phyloP scores from a whole-genome alignment of 1,139 yeast species.

The Hansenula sp. region DNA sequence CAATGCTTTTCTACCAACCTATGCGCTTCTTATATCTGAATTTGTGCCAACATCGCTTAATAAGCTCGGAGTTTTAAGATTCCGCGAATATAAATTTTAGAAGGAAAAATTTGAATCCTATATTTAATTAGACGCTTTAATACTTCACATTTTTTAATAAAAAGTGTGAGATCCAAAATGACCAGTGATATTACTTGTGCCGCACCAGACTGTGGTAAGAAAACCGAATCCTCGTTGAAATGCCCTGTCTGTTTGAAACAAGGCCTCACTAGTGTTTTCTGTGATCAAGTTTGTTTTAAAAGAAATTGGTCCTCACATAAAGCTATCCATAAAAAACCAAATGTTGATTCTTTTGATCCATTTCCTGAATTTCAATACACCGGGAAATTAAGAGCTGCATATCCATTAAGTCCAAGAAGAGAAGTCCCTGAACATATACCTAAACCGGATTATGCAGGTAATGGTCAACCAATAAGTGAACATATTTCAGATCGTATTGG shows the following conservation, averaged over 20 bases:
- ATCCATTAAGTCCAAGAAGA: constrained; percentile 76
- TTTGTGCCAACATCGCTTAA: neutral
- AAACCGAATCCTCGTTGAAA: constrained; percentile 68
- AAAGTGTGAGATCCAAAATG: neutral
- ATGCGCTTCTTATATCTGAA: neutral
- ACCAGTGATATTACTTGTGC: constrained; percentile 25
- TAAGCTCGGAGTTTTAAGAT: neutral
- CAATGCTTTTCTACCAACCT: too few relatives aligned
- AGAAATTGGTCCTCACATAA: constrained; percentile 64
- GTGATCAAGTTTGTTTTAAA: constrained; percentile 84
- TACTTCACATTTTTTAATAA: too few relatives aligned
- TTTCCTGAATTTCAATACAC: constrained; percentile 75
- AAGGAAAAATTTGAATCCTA: neutral
- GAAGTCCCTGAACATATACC: constrained; percentile 67
- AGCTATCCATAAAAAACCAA: constrained; percentile 41
- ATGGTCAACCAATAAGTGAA: constrained; percentile 80
- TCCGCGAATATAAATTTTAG: neutral
- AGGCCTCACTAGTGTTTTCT: constrained; percentile 61
- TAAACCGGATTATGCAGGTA: constrained; percentile 79
- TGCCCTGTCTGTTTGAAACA: constrained; percentile 90
- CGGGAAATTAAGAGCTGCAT: constrained; percentile 72
- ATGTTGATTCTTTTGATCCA: constrained; percentile 64
- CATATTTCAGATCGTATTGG: constrained; percentile 67
- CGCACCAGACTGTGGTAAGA: constrained; percentile 81
- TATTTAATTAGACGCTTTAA: too few relatives aligned